These are phyloP conservation scores for Perkinsus chesapeaki DNA, from an alignment of 169 alveolate genomes.

Conservation along the genomic window DNA sequence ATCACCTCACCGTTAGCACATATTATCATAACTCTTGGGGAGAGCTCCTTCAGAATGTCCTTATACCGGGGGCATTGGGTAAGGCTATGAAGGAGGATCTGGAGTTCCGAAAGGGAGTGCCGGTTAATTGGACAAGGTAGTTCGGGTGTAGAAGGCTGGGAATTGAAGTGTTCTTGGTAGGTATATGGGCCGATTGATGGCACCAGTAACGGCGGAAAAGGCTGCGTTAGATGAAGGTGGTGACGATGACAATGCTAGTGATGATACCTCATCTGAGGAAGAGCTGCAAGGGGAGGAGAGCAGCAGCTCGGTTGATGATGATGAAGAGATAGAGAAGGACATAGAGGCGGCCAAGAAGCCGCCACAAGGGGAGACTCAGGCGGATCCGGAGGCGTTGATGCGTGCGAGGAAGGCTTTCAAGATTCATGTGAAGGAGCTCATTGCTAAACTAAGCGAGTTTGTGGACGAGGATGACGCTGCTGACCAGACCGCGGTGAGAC, in stretches of 20 bases:
- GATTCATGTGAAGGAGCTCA: not conserved
- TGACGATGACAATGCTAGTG: not conserved
- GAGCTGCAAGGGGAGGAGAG: not conserved
- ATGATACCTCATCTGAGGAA: not conserved
- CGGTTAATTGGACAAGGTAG: not conserved
- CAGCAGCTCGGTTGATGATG: not conserved
- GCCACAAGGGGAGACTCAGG: not conserved
- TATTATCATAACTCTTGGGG: not conserved
- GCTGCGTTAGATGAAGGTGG: not conserved
- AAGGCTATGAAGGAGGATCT: not conserved
- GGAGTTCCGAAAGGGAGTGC: constrained; percentile 1
- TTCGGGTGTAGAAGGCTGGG: not conserved
- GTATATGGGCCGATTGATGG: not conserved
- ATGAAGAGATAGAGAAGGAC: not conserved
- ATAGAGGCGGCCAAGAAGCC: not conserved
- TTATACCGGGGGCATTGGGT: constrained; percentile 4
- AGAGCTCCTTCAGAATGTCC: constrained; percentile 3
- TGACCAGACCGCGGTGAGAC: not conserved
- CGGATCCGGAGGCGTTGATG: not conserved
- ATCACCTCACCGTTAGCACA: constrained; percentile 9
- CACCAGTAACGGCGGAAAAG: not conserved
- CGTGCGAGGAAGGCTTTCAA: not conserved
- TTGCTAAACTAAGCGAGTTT: not conserved
- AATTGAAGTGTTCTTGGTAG: not conserved
- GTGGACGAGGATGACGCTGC: not conserved